Base-by-base conservation (phyloP, 2,329 filamentous ascomycete genomes). In the Clonostachys rhizophaga region DNA sequence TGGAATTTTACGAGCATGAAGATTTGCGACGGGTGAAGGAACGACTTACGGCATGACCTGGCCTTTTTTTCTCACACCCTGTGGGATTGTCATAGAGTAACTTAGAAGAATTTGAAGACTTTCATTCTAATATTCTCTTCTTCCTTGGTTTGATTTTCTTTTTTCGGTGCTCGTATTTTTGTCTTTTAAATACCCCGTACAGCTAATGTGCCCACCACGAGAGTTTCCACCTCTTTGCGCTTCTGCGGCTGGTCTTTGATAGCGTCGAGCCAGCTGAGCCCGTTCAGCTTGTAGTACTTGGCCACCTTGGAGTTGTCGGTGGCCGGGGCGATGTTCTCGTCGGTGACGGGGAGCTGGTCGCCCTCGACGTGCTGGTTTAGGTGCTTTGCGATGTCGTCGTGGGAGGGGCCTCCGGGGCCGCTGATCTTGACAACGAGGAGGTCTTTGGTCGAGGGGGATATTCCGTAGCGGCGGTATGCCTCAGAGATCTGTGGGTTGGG, bases 261-360 rank as follows among this genome's bases (percentile, higher is more conserved):
- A 16, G 65, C 64, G 41, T 76, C 70, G 3, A 81, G 57, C 54
- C 73, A 76, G 42, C 70, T 66, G n/a, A 81, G 61, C 8, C 76
- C 73, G 52, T 87, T 87, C 33, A 96, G 68, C 64, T 95, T 95
- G 68, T 96, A 96, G 52, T 89, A 83, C 68, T 95, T 96, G 59
- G 81, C 82, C 34, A 96, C 79, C 59, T 83, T 86, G 18, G 71
- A 63, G 56, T 86, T 63, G 60, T 95, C 89, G 3, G 84, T 79
- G 24, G 81, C 68, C 1, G 65, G 58, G 0, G 67, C 63, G 17
- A 95, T 65, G n/a, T 71, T 72, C 5, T 76, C 77, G 57, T 95
- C 86, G 1, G 79, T 76, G 48, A 90, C 81, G 0, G 74, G 60
- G 0, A 78, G 61, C 1, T 75, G 64, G 0, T 70, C 74, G 11